Percentiles rank a stretch among this genome's conserved stretches.
Conservation (phyloP, 2,329 filamentous ascomycete species). For the Neonectria sp. region DNA sequence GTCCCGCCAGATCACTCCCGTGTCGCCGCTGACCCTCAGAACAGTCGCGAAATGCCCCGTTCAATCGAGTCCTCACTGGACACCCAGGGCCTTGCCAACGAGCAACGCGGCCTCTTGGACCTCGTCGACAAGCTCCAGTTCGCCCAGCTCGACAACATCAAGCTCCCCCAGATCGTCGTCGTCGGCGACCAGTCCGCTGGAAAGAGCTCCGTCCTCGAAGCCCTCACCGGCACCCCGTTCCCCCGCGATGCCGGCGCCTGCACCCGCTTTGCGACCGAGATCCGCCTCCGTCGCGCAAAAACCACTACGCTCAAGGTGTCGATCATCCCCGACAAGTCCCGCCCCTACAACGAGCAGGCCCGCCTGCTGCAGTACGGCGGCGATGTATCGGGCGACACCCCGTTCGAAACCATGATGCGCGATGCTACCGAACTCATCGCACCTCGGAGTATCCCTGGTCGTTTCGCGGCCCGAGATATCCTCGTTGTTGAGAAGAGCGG, state of each 20-base stretch:
- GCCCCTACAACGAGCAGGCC: constrained; percentile 63
- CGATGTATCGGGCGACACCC: constrained; percentile 59
- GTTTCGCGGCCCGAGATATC: constrained; percentile 67
- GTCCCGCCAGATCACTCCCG: constrained; percentile 37
- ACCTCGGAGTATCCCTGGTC: constrained; percentile 64
- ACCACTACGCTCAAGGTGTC: constrained; percentile 63
- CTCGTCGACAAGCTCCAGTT: constrained; percentile 70
- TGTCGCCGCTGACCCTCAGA: constrained; percentile 43
- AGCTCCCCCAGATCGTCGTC: constrained; percentile 74
- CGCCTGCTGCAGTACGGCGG: constrained; percentile 65
- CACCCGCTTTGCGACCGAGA: constrained; percentile 74
- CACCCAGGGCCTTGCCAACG: constrained; percentile 65
- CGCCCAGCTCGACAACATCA: constrained; percentile 66
- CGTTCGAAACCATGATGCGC: constrained; percentile 67
- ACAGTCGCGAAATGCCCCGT: constrained; percentile 53
- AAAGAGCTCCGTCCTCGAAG: constrained; percentile 75
- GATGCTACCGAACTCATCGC: constrained; percentile 67
- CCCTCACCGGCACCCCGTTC: constrained; percentile 74
- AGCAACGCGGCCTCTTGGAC: constrained; percentile 71
- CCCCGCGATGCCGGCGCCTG: constrained; percentile 73
- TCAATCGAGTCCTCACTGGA: constrained; percentile 65
- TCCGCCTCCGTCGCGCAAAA: constrained; percentile 66
- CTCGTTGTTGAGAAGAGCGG: constrained; percentile 73
- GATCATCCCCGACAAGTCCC: constrained; percentile 68
- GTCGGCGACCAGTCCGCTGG: constrained; percentile 76